These are phyloP conservation scores for Tagetes erecta DNA, from an alignment of 129 eudicot genomes.

Conservation along the genomic window DNA sequence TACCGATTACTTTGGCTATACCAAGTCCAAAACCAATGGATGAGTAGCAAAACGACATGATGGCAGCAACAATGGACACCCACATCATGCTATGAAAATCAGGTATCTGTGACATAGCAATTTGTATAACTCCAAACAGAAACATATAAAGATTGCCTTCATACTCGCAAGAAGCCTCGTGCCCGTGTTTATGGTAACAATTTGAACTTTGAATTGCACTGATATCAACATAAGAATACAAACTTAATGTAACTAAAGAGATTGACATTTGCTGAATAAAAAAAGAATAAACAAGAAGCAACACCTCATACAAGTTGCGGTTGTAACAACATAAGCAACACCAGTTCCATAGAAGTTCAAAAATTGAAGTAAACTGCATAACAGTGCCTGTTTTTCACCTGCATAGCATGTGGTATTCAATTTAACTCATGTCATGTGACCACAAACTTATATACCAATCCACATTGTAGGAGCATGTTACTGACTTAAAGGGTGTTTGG, in stretches of 20 bases:
- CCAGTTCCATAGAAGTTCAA: conserved; percentile 71
- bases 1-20: conserved; percentile 57
- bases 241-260: not conserved
- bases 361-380: conserved; percentile 61
- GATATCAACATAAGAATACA: conserved; percentile 15
- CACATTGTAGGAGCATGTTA: not conserved
- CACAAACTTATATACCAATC: not conserved
- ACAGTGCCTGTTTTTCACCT: conserved; percentile 51
- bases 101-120: conserved; percentile 67
- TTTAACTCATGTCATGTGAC: not conserved
- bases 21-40: conserved; percentile 71
- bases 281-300: not conserved
- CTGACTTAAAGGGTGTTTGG: not conserved
- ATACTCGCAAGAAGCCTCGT: conserved; percentile 42
- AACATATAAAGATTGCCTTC: conserved; percentile 49
- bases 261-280: not conserved
- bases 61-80: conserved; percentile 69
- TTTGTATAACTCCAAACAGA: conserved; percentile 61
- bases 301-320: conserved; percentile 72
- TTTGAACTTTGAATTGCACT: conserved; percentile 70
- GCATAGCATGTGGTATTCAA: conserved; percentile 19
- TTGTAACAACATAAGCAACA: conserved; percentile 73
- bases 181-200: conserved; percentile 68
- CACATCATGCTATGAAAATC: conserved; percentile 65
- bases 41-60: conserved; percentile 75